These are phyloP conservation scores for Pelargonium cotyledonis DNA, from an alignment of 441 rosid species.

Conservation along the genomic window DNA sequence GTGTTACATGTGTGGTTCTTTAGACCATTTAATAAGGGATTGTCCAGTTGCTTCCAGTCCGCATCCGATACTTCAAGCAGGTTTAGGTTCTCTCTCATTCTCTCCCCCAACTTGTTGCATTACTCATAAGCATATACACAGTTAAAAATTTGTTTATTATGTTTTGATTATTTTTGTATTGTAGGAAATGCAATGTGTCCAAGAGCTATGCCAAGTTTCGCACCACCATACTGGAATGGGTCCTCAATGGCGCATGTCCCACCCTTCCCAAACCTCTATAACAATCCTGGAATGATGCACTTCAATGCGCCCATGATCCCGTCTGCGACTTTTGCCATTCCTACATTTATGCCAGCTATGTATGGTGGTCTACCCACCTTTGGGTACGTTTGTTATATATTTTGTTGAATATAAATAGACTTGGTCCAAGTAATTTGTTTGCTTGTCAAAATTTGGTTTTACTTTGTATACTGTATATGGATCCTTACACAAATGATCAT, in stretches of 20 bases:
- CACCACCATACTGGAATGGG: conserved; percentile 34
- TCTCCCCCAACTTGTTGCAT: neutral
- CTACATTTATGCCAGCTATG: conserved; percentile 27
- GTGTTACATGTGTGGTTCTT: conserved; percentile 50
- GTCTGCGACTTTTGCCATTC: conserved; percentile 23
- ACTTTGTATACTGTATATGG: neutral
- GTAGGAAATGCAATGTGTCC: conserved; percentile 34
- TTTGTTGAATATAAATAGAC: conserved; percentile 6
- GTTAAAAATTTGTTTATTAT: conserved; percentile 9
- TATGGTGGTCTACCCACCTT: conserved; percentile 28
- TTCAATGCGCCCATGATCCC: conserved; percentile 28
- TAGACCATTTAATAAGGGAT: conserved; percentile 43
- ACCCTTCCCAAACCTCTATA: conserved; percentile 30
- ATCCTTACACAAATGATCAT: conserved; percentile 18
- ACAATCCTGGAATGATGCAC: conserved; percentile 31
- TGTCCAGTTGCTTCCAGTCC: conserved; percentile 36
- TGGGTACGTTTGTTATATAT: conserved; percentile 25
- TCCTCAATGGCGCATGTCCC: conserved; percentile 22
- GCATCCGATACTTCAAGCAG: conserved; percentile 31
- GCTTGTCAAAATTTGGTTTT: neutral
- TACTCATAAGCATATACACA: neutral
- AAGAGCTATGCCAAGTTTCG: conserved; percentile 26
- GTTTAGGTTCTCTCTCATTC: conserved; percentile 19
- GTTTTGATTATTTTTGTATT: conserved; percentile 11
- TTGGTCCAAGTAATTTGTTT: neutral